Conservation (phyloP, 1,139 yeast species). For the Hyphopichia burtonii region DNA sequence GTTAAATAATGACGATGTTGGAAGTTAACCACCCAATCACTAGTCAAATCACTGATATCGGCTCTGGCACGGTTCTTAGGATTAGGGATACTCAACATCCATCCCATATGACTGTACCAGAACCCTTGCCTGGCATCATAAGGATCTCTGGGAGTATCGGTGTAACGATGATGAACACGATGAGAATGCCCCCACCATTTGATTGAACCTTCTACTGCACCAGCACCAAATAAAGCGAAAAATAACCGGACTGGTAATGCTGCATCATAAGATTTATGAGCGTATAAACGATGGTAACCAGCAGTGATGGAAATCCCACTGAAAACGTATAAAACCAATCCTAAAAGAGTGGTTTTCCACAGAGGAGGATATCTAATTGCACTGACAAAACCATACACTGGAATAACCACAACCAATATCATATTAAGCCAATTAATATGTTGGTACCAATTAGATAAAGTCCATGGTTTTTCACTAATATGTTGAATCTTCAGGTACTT, state of each 20-base stretch:
- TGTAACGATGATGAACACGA: slow-evolving; percentile 95
- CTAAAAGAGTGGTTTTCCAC: slow-evolving; percentile 58
- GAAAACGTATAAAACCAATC: slow-evolving; percentile 60
- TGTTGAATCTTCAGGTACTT: slow-evolving; percentile 55
- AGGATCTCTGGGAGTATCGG: slow-evolving; percentile 96
- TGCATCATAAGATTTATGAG: slow-evolving; percentile 88
- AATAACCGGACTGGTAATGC: slow-evolving; percentile 66
- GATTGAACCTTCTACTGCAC: slow-evolving; percentile 94
- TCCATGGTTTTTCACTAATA: slow-evolving; percentile 92
- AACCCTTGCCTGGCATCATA: slow-evolving; percentile 95
- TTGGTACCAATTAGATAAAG: slow-evolving; percentile 74
- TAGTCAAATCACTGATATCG: slow-evolving; percentile 86
- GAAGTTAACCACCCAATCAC: slow-evolving; percentile 86
- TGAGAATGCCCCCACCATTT: slow-evolving; percentile 99
- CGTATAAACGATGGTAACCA: slow-evolving; percentile 67
- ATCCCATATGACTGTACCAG: slow-evolving; percentile 95
- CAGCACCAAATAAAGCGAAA: slow-evolving; percentile 86
- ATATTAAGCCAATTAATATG: slow-evolving; percentile 95
- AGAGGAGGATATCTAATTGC: slow-evolving; percentile 54
- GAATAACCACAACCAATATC: slow-evolving; percentile 71
- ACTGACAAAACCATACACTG: slow-evolving; percentile 57
- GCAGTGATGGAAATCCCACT: slow-evolving; percentile 94
- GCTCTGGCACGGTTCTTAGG: slow-evolving; percentile 96
- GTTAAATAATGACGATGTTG: slow-evolving; percentile 90
- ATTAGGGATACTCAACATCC: slow-evolving; percentile 94